Conservation (phyloP, 768 basidiomycete species). For the Lactifluus hygrophoroides region DNA sequence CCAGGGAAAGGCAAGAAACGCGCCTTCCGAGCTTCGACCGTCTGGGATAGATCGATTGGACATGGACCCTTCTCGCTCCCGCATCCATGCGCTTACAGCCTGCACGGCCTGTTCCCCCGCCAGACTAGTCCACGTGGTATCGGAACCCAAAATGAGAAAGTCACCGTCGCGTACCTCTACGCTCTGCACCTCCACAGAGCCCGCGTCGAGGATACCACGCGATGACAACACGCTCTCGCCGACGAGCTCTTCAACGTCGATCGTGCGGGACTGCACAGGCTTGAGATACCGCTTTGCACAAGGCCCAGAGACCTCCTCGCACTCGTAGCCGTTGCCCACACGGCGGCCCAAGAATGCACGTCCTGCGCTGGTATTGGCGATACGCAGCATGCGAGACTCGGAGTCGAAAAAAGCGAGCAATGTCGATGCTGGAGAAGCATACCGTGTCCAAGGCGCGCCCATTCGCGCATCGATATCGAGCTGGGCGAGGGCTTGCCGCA, state of each 20-base stretch:
- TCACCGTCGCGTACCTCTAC: conserved; percentile 7
- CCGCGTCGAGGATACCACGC: not conserved
- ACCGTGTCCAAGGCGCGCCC: not conserved
- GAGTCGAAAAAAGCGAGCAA: conserved; percentile 9
- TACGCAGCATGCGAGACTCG: conserved; percentile 1
- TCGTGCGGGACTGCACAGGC: not conserved
- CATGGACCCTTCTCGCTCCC: not conserved
- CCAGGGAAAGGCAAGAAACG: not conserved
- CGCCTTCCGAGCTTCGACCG: not conserved
- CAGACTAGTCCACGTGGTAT: not conserved
- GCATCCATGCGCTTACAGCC: conserved; percentile 6
- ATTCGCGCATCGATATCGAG: not conserved
- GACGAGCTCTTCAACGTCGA: conserved; percentile 4
- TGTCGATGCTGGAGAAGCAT: not conserved
- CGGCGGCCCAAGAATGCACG: conserved; percentile 6
- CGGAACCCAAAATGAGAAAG: conserved; percentile 5
- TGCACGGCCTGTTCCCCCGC: not conserved
- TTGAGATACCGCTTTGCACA: not conserved
- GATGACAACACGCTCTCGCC: not conserved
- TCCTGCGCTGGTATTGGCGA: not conserved
- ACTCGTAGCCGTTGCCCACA: not conserved
- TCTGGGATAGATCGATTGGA: not conserved
- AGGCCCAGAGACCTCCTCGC: not conserved
- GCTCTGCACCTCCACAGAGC: not conserved
- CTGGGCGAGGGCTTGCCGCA: not conserved